These are phyloP conservation scores for Claviceps spartinae DNA, from an alignment of 2,329 filamentous ascomycete species.

Conservation along the genomic window DNA sequence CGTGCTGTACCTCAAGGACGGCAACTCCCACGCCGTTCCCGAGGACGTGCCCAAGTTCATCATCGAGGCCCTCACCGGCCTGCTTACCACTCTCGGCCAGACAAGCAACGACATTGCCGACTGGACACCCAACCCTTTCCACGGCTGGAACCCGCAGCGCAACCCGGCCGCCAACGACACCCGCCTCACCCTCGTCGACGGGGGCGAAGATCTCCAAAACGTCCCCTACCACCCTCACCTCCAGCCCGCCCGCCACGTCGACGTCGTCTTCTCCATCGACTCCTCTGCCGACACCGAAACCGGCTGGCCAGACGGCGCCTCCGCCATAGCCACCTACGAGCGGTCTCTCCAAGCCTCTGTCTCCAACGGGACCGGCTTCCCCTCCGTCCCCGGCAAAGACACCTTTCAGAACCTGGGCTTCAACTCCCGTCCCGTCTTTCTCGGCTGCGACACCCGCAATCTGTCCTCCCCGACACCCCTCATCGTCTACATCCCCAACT, in stretches of 20 bases:
- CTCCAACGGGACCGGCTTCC: slow-evolving; percentile 42
- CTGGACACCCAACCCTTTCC: slow-evolving; percentile 47
- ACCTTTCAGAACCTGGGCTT: slow-evolving; percentile 45
- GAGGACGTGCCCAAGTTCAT: slow-evolving; percentile 32
- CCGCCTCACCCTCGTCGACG: slow-evolving; percentile 62
- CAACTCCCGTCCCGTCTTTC: slow-evolving; percentile 48
- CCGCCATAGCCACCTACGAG: slow-evolving; percentile 43
- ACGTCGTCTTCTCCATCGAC: slow-evolving; percentile 53
- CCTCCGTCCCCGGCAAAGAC: slow-evolving; percentile 38
- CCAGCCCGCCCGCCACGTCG: slow-evolving; percentile 35
- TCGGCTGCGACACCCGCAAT: slow-evolving; percentile 46
- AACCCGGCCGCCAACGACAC: slow-evolving; percentile 29
- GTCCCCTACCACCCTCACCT: slow-evolving; percentile 58
- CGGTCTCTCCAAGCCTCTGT: slow-evolving; percentile 34
- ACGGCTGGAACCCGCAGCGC: slow-evolving; percentile 35
- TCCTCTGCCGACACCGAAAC: slow-evolving; percentile 46
- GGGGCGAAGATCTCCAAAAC: slow-evolving; percentile 68
- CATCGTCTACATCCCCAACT: slow-evolving; percentile 69
- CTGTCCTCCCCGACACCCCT: slow-evolving; percentile 47
- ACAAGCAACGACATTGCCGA: slow-evolving; percentile 63
- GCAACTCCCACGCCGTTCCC: slow-evolving; percentile 30
- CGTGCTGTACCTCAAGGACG: slow-evolving; percentile 52
- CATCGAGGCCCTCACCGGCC: slow-evolving; percentile 29
- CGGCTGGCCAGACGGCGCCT: slow-evolving; percentile 48
- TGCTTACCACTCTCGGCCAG: slow-evolving; percentile 43